Base-by-base conservation (phyloP, 2,329 filamentous ascomycete species). In the Huntiella savannae region DNA sequence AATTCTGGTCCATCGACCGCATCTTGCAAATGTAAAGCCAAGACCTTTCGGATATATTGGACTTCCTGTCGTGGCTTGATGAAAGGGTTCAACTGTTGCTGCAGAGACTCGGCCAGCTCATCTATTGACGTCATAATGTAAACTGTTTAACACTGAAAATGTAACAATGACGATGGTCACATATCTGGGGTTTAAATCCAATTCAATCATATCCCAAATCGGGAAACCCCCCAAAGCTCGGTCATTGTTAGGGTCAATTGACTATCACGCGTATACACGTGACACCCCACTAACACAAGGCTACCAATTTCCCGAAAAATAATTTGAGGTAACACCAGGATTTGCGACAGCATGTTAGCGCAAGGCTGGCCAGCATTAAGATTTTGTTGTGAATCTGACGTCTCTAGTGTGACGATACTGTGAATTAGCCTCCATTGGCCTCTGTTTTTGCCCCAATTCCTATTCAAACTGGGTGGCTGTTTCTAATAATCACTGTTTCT, bases 51-150 rank as follows among this genome's bases (percentile, higher is more conserved):
- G 47, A 79, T 70, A 40, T 70, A 69, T 33, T 67, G 62, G 42
- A 68, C 64, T 52, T 79, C 71, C 48, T 77, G 71, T 19, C 73
- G 66, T 22, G 70, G 65, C 44, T 70, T 72, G 47, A 77, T 62
- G 50, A 67, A 75, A 4, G 70, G 67, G 33, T 63, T 60, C 16
- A 79, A 62, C 13, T 33, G 22, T 22, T 40, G 33, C 39, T 45
- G 32, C n/a, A 50, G 13, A 28, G 35, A 17, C 6, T 33, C 8
- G 13, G 32, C 33, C 36, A 32, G 17, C 28, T 40, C 41, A 28
- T 45, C 33, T 13, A 28, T 15, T 13, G 44, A 28, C 6, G 34
- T 42, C 48, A 50, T 50, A 33, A 40, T 42, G 38, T 12, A n/a
- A 33, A 15, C 12, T 45, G 22, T 40, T 28, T 4, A 28, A 28